Base-by-base conservation (phyloP, 2,329 filamentous ascomycete species). In the Phyllosticta citribraziliensis region DNA sequence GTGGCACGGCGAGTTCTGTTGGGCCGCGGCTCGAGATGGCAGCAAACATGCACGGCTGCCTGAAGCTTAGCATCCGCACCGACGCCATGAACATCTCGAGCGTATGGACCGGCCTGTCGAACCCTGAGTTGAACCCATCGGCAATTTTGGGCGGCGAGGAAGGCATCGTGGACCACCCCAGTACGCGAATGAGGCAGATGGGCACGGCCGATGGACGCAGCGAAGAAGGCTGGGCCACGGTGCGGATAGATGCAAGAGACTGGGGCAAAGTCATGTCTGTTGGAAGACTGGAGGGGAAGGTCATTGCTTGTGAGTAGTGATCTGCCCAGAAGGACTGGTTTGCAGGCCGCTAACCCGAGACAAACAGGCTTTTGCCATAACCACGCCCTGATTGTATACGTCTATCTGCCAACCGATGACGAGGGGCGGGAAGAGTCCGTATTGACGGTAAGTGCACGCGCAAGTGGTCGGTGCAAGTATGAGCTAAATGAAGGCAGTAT, bases 201-300 rank as follows among this genome's bases (percentile, higher is more conserved):
- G 80, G 80, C 5, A 77, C 75, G 52, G 76, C 79, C 0, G 77
- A 80, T 63, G 81, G 86, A 58, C 86, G 84, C 20, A 89, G 89
- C 14, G 89, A 91, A 14, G 86, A 91, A 64, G 86, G 85, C 54
- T 97, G 93, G 91, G 90, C 91, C 1, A 91, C 84, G 24, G 93
- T 97, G 40, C 82, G 89, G 58, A 91, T 97, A 24, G 94, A 97
- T 75, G 94, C 91, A 35, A 88, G 86, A 72, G 94, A 99, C 72
- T 97, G 94, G 93, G 91, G 91, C 33, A 85, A 84, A 66, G 93
- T 97, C n/a, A 79, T 99, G 66, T 95, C 91, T 72, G 92, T 97
- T 12, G 93, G 93, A 1, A 81, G 92, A 57, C 77, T 97, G 30
- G 93, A 94, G 67, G 93, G 91, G 0, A 82, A 91, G 66, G 93